Evolutionary conservation across 2,329 filamentous ascomycete species (phyloP).

Genomic region (Phialophora expanda): DNA sequence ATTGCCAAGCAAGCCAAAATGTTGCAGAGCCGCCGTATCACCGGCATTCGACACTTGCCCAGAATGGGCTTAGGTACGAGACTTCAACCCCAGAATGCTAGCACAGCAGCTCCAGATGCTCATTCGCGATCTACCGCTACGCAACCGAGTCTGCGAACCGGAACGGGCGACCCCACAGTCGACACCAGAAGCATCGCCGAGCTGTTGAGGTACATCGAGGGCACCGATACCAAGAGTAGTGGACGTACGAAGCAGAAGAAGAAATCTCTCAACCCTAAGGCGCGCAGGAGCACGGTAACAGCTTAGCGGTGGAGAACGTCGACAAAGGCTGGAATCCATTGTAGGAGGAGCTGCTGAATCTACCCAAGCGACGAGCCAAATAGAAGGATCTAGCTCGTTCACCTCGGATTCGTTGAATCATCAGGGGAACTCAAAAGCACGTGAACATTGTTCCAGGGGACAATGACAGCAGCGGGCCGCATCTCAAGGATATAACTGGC

Average conservation of each 20-base stretch:
- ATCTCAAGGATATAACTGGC: not conserved
- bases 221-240: constrained; percentile 54
- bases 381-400: not conserved
- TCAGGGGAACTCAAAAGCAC: not conserved
- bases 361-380: not conserved
- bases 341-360: not conserved
- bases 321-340: not conserved
- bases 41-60: constrained; percentile 66
- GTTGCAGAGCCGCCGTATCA: constrained; percentile 73
- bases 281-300: constrained; percentile 29
- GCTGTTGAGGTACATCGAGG: constrained; percentile 92
- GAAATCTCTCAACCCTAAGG: constrained; percentile 40
- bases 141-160: constrained; percentile 29
- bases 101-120: constrained; percentile 56
- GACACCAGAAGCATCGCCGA: constrained; percentile 90
- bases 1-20: constrained; percentile 95
- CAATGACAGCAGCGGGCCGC: not conserved
- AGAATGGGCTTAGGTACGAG: constrained; percentile 60
- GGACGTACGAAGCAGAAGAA: constrained; percentile 53
- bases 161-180: constrained; percentile 53
- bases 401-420: not conserved
- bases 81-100: constrained; percentile 39
- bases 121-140: constrained; percentile 42
- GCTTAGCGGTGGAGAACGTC: constrained; percentile 2
- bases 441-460: not conserved